phyloP scores from a whole-genome alignment of 192 early-diverging fungal genomes.

The Podila epicladia region DNA sequence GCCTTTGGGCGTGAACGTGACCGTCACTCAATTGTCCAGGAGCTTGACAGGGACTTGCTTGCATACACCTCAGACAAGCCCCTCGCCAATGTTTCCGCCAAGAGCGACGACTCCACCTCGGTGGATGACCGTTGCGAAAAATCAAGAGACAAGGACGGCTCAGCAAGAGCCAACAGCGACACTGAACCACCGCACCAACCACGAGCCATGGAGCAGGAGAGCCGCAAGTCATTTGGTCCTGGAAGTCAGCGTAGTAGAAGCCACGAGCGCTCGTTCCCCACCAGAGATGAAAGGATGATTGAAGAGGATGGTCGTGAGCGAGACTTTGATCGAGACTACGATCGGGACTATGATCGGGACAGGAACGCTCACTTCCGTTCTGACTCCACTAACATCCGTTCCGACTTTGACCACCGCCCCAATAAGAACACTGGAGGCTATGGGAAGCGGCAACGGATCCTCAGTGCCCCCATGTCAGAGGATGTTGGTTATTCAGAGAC shows the following conservation, averaged over 20 bases:
- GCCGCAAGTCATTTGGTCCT: not conserved
- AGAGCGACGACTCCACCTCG: not conserved
- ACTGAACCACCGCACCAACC: not conserved
- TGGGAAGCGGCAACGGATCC: constrained; percentile 22
- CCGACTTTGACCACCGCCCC: constrained; percentile 7
- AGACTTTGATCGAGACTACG: constrained; percentile 2
- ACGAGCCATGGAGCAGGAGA: not conserved
- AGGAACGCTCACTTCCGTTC: constrained; percentile 1
- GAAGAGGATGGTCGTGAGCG: not conserved
- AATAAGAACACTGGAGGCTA: not conserved
- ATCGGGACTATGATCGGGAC: constrained; percentile 4
- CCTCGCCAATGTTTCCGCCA: not conserved
- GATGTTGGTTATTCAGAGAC: constrained; percentile 2
- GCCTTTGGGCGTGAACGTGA: constrained; percentile 25
- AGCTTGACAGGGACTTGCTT: constrained; percentile 31
- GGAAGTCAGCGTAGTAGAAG: not conserved
- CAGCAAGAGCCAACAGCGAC: not conserved
- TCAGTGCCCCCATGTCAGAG: constrained; percentile 15
- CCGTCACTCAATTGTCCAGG: constrained; percentile 14
- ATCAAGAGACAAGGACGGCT: not conserved
- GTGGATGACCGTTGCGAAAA: not conserved
- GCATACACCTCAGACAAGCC: constrained; percentile 29
- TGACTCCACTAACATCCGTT: constrained; percentile 16
- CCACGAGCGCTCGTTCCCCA: not conserved
- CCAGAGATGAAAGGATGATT: constrained; percentile 3